These are phyloP conservation scores for Tulasnella calospora DNA, from an alignment of 768 basidiomycete genomes.

Conservation along the genomic window DNA sequence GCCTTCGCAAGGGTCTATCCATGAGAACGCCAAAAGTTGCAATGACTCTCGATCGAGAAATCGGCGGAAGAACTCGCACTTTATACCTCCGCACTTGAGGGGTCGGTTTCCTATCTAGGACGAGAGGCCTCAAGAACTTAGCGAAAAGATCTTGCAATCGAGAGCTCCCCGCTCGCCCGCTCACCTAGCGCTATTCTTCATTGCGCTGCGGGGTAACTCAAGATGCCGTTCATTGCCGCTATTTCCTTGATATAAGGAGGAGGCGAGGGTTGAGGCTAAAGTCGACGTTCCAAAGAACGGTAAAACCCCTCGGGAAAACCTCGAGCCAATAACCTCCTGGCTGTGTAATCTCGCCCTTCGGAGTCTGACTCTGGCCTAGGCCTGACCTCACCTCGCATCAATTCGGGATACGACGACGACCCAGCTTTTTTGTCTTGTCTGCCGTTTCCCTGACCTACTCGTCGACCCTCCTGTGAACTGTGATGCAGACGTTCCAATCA, in stretches of 20 bases:
- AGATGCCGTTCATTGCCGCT: not conserved
- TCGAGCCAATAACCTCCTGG: not conserved
- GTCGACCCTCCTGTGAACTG: not conserved
- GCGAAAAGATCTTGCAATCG: not conserved
- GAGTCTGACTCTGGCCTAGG: constrained; percentile 8
- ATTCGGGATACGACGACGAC: not conserved
- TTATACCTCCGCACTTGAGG: constrained; percentile 6
- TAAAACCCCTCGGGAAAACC: not conserved
- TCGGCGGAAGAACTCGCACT: not conserved
- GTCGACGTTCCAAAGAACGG: not conserved
- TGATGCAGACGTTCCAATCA: not conserved
- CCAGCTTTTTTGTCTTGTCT: not conserved
- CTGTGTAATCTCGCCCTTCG: not conserved
- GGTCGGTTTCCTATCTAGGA: not conserved
- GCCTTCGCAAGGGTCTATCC: not conserved
- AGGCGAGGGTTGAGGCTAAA: not conserved
- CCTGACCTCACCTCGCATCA: constrained; percentile 4
- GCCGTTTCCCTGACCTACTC: not conserved
- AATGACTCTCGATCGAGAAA: constrained; percentile 12
- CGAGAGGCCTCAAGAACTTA: constrained; percentile 7
- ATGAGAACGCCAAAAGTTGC: not conserved
- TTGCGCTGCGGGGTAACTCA: not conserved
- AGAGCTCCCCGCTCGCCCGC: not conserved
- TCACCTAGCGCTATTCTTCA: not conserved
- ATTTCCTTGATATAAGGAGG: not conserved